Conservation (phyloP, 2,329 filamentous ascomycete species). For the Chaetomium globosum region DNA sequence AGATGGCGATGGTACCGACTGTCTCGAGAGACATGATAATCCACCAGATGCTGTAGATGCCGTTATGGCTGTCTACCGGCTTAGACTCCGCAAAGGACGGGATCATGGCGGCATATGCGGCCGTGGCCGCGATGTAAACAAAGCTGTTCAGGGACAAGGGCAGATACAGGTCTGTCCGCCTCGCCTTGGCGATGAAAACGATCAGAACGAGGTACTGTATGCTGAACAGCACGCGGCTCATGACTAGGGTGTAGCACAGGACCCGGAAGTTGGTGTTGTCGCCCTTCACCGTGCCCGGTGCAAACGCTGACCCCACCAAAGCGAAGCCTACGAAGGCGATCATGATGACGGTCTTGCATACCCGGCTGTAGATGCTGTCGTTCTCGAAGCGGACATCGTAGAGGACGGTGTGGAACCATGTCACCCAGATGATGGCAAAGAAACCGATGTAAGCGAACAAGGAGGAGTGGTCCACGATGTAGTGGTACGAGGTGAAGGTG, state of each 20-base stretch:
- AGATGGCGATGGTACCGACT: slow-evolving; percentile 27
- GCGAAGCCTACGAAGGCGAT: slow-evolving; percentile 30
- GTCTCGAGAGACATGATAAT: slow-evolving; percentile 27
- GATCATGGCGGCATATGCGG: slow-evolving; percentile 27
- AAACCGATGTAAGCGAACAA: slow-evolving; percentile 33
- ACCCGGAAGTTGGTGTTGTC: slow-evolving; percentile 32
- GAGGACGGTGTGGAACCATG: slow-evolving; percentile 31
- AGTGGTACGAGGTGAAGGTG: slow-evolving; percentile 32
- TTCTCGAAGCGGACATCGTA: slow-evolving; percentile 33
- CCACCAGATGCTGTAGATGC: slow-evolving; percentile 32
- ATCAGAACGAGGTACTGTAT: slow-evolving; percentile 28
- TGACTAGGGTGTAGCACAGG: slow-evolving; percentile 29
- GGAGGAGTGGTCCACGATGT: slow-evolving; percentile 30
- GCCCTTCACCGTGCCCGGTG: slow-evolving; percentile 28
- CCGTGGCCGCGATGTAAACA: slow-evolving; percentile 23
- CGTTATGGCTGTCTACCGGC: slow-evolving; percentile 20
- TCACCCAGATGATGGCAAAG: slow-evolving; percentile 33
- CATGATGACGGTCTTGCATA: slow-evolving; percentile 29
- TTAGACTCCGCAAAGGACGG: slow-evolving; percentile 20
- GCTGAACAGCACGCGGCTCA: slow-evolving; percentile 28
- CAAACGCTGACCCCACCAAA: slow-evolving; percentile 28
- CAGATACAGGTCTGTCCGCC: slow-evolving; percentile 27
- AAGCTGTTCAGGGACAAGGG: slow-evolving; percentile 27
- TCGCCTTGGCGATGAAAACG: slow-evolving; percentile 24
- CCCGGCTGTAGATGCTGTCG: slow-evolving; percentile 29